Evolutionary conservation across 768 basidiomycete genomes (phyloP), one percentile per base, ranked within the genome.

Genomic region (Phanerochaete carnosa): DNA sequence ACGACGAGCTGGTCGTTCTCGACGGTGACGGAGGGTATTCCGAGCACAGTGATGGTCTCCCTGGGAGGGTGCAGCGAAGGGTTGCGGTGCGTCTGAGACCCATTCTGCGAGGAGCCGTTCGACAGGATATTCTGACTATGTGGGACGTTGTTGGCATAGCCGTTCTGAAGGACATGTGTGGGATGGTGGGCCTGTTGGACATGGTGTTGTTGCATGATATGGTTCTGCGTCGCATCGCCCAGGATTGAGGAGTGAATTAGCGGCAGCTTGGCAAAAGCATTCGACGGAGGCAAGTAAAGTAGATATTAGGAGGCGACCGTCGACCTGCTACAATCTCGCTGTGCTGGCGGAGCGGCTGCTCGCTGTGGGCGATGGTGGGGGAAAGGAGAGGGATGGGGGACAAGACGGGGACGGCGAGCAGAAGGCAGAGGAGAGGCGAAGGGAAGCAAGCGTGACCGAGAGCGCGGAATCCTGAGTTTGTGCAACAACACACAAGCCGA

Each of bases 21-120:
- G 66, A 92, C 85, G 57, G 87, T 78, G 67, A 92, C 86, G 60
- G 92, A 86, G 66, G 92, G 92, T 58, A 92, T 83, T 47, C 85
- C 92, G 66, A 83, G 73, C 64, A 92, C 87, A 60, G 76, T 78
- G 73, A 91, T 79, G 63, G 85, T 83, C 60, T 88, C 84, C 74
- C 85, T 88, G 62, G 67, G 69, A n/a, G 66, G 58, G 19, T 64
- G 67, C 30, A 65, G 56, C 5, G 65, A 59, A 19, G 69, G 32
- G 58, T 64, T 64, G 47, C 66, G 65, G 55, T 57, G 61, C 25
- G 63, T 23, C 35, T 66, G 59, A 2, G 64, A 62, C 11, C 55
- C 43, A 30, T 43, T 62, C 65, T 33, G 62, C 52, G 35, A 29
- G 65, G 30, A 60, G 66, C n/a, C 54, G 63, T 49, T 57, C 64